Evolutionary conservation across 2,329 filamentous ascomycete species (phyloP).

Genomic region (Beauveria pseudobassiana): DNA sequence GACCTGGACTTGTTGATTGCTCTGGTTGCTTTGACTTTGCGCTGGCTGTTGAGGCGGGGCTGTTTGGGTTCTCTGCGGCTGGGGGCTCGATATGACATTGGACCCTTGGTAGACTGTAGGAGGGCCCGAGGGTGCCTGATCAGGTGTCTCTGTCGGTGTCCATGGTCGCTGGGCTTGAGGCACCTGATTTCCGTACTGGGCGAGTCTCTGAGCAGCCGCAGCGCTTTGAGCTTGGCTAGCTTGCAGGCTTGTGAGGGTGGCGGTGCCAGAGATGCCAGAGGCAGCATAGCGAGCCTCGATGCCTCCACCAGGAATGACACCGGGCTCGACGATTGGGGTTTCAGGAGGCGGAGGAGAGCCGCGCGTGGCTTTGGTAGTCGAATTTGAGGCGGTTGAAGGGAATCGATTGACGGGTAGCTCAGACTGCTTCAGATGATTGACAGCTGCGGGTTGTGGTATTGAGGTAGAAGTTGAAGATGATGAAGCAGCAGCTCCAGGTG

Average conservation of each 20-base stretch:
- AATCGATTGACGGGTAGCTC: conserved; percentile 53
- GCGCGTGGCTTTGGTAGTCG: conserved; percentile 83
- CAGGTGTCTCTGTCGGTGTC: conserved; percentile 90
- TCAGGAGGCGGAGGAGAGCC: conserved; percentile 94
- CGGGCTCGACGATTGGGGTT: conserved; percentile 73
- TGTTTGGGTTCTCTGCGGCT: conserved; percentile 33
- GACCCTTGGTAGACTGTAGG: conserved; percentile 87
- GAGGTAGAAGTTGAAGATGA: conserved; percentile 23
- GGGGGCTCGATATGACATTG: conserved; percentile 55
- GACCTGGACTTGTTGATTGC: conserved; percentile 38
- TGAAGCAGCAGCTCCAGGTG: conserved; percentile 36
- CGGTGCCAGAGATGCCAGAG: conserved; percentile 79
- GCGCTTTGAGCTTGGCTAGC: conserved; percentile 58
- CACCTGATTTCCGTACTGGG: conserved; percentile 59
- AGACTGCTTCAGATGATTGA: conserved; percentile 23
- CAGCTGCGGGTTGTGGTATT: conserved; percentile 15
- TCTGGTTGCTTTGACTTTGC: conserved; percentile 18
- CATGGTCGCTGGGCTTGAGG: conserved; percentile 55
- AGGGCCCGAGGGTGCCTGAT: conserved; percentile 78
- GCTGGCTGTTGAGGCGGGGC: conserved; percentile 33
- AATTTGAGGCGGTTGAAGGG: conserved; percentile 81
- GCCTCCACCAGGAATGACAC: conserved; percentile 62
- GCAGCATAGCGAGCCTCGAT: conserved; percentile 91
- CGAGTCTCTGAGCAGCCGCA: conserved; percentile 71
- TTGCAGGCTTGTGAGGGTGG: conserved; percentile 68